A percentile compares a stretch with the other conserved stretches of the same genome.
These are phyloP conservation scores for Urtica urens DNA, from an alignment of 306 rosid genomes.

Conservation along the genomic window DNA sequence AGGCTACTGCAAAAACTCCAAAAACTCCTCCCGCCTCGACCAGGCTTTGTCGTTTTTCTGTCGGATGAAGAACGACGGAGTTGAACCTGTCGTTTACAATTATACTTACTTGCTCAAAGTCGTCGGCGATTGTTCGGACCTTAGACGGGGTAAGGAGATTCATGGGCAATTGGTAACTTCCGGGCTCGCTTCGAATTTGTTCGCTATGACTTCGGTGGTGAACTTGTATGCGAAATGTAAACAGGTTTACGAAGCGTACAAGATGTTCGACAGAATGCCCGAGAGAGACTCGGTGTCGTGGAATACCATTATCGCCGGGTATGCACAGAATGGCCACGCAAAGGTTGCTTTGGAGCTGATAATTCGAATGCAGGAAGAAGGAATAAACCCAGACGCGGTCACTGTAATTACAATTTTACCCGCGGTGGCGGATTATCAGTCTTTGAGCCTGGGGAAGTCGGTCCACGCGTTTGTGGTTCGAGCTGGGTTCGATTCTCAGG, in stretches of 20 bases:
- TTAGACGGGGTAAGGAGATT: slow-evolving; percentile 62
- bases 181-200: slow-evolving; percentile 61
- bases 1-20: slow-evolving; percentile 71
- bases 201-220: slow-evolving; percentile 73
- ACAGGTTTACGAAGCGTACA: slow-evolving; percentile 49
- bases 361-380: slow-evolving; percentile 54
- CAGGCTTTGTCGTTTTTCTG: slow-evolving; percentile 38
- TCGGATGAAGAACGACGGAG: slow-evolving; percentile 51
- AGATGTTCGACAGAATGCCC: slow-evolving; percentile 90
- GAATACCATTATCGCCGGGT: slow-evolving; percentile 69
- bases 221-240: slow-evolving; percentile 67
- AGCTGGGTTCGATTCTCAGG: slow-evolving; percentile 49
- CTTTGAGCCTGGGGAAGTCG: slow-evolving; percentile 53
- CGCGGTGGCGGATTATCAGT: slow-evolving; percentile 61
- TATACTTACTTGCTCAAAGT: slow-evolving; percentile 73
- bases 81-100: slow-evolving; percentile 65
- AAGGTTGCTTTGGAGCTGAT: slow-evolving; percentile 40
- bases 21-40: slow-evolving; percentile 34
- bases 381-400: slow-evolving; percentile 59
- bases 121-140: slow-evolving; percentile 56
- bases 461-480: slow-evolving; percentile 58
- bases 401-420: slow-evolving; percentile 77
- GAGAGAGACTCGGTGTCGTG: slow-evolving; percentile 69
- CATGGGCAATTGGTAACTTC: slow-evolving; percentile 51
- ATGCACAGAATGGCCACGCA: slow-evolving; percentile 68